phyloP scores from a whole-genome alignment of 257 asterid species.

The Rhazya stricta region DNA sequence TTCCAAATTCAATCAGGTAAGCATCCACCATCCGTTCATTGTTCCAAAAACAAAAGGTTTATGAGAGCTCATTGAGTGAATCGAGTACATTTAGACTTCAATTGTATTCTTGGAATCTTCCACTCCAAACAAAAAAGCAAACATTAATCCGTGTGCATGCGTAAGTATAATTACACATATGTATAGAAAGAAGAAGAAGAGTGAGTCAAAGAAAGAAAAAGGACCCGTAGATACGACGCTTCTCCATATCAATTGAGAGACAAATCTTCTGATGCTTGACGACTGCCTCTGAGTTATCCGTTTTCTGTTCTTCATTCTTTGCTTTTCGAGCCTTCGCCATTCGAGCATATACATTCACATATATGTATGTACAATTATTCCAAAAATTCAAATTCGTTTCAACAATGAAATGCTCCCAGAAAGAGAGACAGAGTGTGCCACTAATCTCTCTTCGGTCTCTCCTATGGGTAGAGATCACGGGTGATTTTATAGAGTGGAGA shows the following conservation, averaged over 20 bases:
- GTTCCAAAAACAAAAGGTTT: not conserved
- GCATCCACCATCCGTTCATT: not conserved
- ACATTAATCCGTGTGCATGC: not conserved
- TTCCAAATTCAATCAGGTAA: not conserved
- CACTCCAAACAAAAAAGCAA: not conserved
- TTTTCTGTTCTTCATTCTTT: slow-evolving; percentile 83
- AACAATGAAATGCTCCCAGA: not conserved
- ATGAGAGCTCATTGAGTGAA: not conserved
- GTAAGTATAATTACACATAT: not conserved
- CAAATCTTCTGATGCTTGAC: slow-evolving; percentile 96
- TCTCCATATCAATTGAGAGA: slow-evolving; percentile 84
- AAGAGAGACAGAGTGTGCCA: not conserved
- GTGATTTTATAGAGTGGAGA: slow-evolving; percentile 19
- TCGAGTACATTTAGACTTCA: not conserved
- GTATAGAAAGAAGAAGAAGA: not conserved
- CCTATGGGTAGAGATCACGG: not conserved
- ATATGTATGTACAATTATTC: not conserved
- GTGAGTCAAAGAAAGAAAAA: not conserved
- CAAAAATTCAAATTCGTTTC: not conserved
- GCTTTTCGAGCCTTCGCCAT: slow-evolving; percentile 93
- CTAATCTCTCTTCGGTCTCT: not conserved
- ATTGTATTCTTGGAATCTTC: not conserved
- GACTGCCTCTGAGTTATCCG: slow-evolving; percentile 78
- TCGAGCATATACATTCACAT: slow-evolving; percentile 1
- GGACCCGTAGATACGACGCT: slow-evolving; percentile 81